Conservation (phyloP, 192 early-diverging fungal species). For the Coemansia sp. region DNA sequence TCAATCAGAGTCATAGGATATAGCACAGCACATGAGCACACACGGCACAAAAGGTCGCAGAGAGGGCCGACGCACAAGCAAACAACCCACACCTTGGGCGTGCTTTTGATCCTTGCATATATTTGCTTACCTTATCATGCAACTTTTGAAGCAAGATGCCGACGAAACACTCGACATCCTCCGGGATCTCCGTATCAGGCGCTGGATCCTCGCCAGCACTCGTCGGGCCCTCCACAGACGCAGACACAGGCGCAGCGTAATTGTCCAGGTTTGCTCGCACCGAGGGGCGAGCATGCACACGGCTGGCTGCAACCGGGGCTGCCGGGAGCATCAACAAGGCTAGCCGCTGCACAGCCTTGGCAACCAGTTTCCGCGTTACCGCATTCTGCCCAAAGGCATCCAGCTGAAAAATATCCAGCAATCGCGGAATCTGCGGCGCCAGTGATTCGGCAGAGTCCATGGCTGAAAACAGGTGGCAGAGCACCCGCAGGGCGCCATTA, state of each 20-base stretch:
- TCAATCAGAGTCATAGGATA: no score
- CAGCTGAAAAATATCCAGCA: conserved; percentile 41
- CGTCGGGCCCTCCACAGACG: conserved; percentile 1
- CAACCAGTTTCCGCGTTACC: conserved; percentile 71
- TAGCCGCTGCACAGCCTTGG: conserved; percentile 81
- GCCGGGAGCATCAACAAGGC: conserved; percentile 77
- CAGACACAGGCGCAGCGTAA: background rate
- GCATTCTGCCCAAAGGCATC: conserved; percentile 61
- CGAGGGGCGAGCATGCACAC: conserved; percentile 53
- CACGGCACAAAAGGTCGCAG: no score
- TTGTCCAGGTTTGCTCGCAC: conserved; percentile 15
- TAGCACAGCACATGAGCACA: no score
- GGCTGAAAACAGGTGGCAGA: conserved; percentile 39
- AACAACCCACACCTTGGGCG: no score
- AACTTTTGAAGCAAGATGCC: conserved; percentile 79
- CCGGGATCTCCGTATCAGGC: conserved; percentile 71
- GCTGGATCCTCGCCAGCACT: conserved; percentile 50
- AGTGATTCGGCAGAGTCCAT: conserved; percentile 27
- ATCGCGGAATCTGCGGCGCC: conserved; percentile 6
- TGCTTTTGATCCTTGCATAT: background rate
- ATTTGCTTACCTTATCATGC: conserved; percentile 61
- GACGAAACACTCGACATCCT: conserved; percentile 76
- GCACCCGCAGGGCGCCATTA: conserved; percentile 43
- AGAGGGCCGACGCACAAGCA: background rate
- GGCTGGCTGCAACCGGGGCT: conserved; percentile 57